Evolutionary conservation across 768 basidiomycete species (phyloP).

Genomic region (Crassisporium funariophilum): DNA sequence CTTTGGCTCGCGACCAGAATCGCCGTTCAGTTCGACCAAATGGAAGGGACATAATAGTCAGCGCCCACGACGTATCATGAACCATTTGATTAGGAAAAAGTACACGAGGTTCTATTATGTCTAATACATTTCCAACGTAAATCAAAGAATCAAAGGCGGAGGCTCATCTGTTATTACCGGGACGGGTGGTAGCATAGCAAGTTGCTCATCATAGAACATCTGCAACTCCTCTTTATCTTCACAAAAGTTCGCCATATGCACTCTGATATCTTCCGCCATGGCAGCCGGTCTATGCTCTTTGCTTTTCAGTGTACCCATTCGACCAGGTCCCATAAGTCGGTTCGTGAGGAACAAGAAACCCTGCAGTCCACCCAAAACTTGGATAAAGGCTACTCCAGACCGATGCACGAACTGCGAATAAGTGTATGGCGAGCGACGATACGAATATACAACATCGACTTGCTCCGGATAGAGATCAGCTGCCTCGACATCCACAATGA

Average conservation of each 20-base stretch:
- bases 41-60: conserved; percentile 73
- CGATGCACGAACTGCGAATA: conserved; percentile 93
- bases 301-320: conserved; percentile 57
- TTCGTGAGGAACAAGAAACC: conserved; percentile 93
- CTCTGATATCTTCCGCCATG: conserved; percentile 63
- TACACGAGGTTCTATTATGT: not conserved
- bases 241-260: conserved; percentile 67
- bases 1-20: conserved; percentile 59
- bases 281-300: conserved; percentile 58
- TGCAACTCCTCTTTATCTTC: conserved; percentile 52
- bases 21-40: conserved; percentile 71
- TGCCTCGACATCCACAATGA: conserved; percentile 85
- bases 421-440: conserved; percentile 74
- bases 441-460: conserved; percentile 87
- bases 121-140: conserved; percentile 7
- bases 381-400: conserved; percentile 87
- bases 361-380: conserved; percentile 75
- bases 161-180: conserved; percentile 48
- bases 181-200: conserved; percentile 50
- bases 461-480: conserved; percentile 74
- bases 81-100: conserved; percentile 11
- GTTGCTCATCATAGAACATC: conserved; percentile 75
- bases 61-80: conserved; percentile 60
- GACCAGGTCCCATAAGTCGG: conserved; percentile 73
- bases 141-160: conserved; percentile 50